A percentile compares a stretch with the other conserved stretches of the same genome.
These are phyloP conservation scores for Aspergillus sp. DNA, from an alignment of 2,329 filamentous ascomycete species.

Conservation along the genomic window DNA sequence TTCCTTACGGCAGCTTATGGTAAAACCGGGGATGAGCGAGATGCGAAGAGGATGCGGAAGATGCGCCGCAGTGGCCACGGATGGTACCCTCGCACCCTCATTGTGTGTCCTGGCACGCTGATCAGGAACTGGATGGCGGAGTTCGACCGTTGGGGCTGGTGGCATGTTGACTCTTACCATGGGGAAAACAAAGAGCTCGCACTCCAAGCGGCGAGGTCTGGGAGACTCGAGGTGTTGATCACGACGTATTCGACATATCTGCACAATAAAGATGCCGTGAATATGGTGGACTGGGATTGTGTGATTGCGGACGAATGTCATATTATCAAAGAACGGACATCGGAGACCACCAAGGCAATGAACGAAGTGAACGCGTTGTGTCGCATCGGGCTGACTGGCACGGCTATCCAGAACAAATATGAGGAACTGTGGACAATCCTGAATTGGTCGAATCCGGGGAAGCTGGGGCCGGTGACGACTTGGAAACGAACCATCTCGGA, in stretches of 20 bases:
- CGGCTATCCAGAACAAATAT: conserved; percentile 96
- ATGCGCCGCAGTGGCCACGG: conserved; percentile 62
- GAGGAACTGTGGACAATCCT: conserved; percentile 94
- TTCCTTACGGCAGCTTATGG: conserved; percentile 91
- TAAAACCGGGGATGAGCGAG: conserved; percentile 85
- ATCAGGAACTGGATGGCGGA: conserved; percentile 92
- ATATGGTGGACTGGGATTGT: conserved; percentile 87
- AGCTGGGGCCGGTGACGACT: conserved; percentile 63
- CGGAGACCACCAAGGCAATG: conserved; percentile 82
- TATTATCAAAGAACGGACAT: conserved; percentile 73
- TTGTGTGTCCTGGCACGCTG: conserved; percentile 84
- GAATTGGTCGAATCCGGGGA: conserved; percentile 92
- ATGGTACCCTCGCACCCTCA: conserved; percentile 83
- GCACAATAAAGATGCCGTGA: conserved; percentile 73
- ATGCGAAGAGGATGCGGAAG: conserved; percentile 83
- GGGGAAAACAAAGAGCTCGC: conserved; percentile 69
- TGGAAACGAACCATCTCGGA: conserved; percentile 78
- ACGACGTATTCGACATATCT: conserved; percentile 90
- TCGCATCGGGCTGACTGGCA: conserved; percentile 88
- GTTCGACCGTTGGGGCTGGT: conserved; percentile 89
- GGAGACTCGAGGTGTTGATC: conserved; percentile 83
- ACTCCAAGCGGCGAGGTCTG: conserved; percentile 69
- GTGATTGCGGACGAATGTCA: conserved; percentile 95
- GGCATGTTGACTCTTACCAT: conserved; percentile 82
- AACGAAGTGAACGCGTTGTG: conserved; percentile 88